Percentiles rank a stretch among this genome's conserved stretches.
Evolutionary conservation across 2,329 filamentous ascomycete species (phyloP).

Genomic region (Trichophyton mentagrophytes): DNA sequence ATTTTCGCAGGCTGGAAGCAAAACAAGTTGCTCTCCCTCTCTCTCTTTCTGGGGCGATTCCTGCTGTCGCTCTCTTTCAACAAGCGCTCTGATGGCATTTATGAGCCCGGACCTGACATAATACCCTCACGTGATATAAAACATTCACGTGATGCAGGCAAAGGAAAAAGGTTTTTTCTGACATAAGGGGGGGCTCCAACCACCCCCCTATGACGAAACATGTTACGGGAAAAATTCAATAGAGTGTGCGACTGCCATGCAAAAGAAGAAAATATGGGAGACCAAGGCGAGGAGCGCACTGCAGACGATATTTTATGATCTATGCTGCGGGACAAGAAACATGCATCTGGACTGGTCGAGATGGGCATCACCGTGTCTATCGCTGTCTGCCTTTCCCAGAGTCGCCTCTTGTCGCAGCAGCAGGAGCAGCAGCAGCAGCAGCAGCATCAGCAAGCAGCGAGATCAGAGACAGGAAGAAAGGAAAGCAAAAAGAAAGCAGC

Average conservation of each 20-base stretch:
- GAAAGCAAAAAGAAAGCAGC: neutral
- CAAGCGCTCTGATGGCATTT: neutral
- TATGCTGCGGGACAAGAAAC: neutral
- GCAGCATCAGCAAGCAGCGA: neutral
- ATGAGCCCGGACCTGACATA: no score
- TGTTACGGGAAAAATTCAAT: neutral
- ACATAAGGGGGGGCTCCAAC: neutral
- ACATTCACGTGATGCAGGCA: neutral
- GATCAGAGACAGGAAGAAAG: neutral
- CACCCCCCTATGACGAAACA: neutral
- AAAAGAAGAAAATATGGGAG: neutral
- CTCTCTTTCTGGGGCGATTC: neutral
- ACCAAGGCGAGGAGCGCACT: neutral
- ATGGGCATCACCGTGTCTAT: neutral
- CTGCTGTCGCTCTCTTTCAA: neutral
- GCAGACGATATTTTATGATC: neutral
- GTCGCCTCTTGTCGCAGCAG: neutral
- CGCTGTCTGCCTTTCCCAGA: neutral
- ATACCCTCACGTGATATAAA: neutral
- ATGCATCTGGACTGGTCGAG: neutral
- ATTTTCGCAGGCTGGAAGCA: no score
- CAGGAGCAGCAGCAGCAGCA: neutral
- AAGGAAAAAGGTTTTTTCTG: neutral
- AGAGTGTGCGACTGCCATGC: slow-evolving; percentile 1
- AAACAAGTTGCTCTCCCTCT: neutral